Conservation (phyloP, 2,329 filamentous ascomycete species). For the Phoma sp. region DNA sequence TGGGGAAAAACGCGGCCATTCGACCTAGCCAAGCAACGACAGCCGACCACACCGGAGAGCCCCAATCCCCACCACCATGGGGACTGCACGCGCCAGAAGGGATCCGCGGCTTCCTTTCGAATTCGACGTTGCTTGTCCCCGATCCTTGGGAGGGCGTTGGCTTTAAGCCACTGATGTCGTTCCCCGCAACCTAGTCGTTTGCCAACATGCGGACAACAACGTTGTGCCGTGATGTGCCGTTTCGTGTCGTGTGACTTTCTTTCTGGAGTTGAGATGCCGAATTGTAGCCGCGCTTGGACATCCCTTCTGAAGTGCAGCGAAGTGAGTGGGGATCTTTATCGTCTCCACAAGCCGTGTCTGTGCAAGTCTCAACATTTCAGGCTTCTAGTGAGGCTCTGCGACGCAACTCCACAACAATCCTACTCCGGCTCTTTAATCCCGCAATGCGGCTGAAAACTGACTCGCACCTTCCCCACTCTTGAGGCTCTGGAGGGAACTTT, state of each 20-base stretch:
- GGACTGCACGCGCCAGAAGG: conserved; percentile 6
- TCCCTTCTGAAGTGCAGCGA: conserved; percentile 1
- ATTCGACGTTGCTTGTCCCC: conserved; percentile 6
- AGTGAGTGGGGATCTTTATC: conserved; percentile 3
- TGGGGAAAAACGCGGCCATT: conserved; percentile 27
- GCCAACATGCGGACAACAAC: conserved; percentile 11
- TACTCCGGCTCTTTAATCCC: conserved; percentile 17
- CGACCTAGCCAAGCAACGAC: conserved; percentile 23
- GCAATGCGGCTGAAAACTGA: conserved; percentile 14
- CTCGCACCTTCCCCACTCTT: conserved; percentile 10
- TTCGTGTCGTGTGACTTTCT: conserved; percentile 9
- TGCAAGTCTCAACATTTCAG: conserved; percentile 18
- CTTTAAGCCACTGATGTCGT: conserved; percentile 15
- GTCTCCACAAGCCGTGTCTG: conserved; percentile 8
- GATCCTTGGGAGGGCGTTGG: neutral
- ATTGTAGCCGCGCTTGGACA: neutral
- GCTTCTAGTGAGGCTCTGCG: conserved; percentile 20
- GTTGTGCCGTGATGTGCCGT: conserved; percentile 9
- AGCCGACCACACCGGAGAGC: conserved; percentile 16
- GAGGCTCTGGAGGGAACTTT: conserved; percentile 4
- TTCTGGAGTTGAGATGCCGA: neutral
- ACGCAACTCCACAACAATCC: conserved; percentile 18
- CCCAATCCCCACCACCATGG: conserved; percentile 10
- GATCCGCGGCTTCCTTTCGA: conserved; percentile 4
- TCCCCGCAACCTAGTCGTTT: conserved; percentile 15